Evolutionary conservation across 371 early-diverging fungal species (phyloP), one percentile per base, ranked within the genome.

Genomic region (Smittium culicis): DNA sequence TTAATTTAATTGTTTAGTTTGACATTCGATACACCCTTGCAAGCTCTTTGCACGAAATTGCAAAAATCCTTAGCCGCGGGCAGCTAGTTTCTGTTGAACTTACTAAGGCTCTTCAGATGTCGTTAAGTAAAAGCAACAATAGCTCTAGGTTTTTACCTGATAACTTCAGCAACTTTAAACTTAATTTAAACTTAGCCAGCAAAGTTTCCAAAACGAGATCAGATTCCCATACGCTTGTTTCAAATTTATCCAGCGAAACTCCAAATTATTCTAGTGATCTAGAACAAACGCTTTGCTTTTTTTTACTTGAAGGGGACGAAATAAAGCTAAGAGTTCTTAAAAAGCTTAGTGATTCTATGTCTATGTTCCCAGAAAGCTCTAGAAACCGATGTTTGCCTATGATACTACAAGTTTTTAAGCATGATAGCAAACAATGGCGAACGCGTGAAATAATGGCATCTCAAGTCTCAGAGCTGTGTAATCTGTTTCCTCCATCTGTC

Each of bases 361-460:
- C 70, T 3, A 73, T 71, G 69, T 70, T 78, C 35, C 66, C 72
- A 1, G 64, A 72, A 0, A 58, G 70, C 2, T 70, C 73, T 56
- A 74, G 78, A 2, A 67, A 70, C 17, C 77, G 77, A 33, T 77
- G 77, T 65, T 54, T 78, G 67, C 78, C 78, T 27, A 73, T 72
- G 70, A 70, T 77, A 27, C 60, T 75, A 69, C 78, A 77, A 62
- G 77, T 75, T 25, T 77, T 78, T 30, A 55, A 60, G 56, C 73
- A 74, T 69, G 78, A 77, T 63, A 77, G 77, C 64, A 66, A 65
- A 54, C 69, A 71, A 60, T 78, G 78, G 78, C 69, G 78, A n/a
- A 73, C 77, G 54, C 75, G 78, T 34, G 73, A 78, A 69, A 71
- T 77, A 54, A 78, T 78, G 78, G 78, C 78, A 1, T 31, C 59